Conservation (phyloP, 1,284 basidiomycete genomes). For the Cryptococcus amylolentus region DNA sequence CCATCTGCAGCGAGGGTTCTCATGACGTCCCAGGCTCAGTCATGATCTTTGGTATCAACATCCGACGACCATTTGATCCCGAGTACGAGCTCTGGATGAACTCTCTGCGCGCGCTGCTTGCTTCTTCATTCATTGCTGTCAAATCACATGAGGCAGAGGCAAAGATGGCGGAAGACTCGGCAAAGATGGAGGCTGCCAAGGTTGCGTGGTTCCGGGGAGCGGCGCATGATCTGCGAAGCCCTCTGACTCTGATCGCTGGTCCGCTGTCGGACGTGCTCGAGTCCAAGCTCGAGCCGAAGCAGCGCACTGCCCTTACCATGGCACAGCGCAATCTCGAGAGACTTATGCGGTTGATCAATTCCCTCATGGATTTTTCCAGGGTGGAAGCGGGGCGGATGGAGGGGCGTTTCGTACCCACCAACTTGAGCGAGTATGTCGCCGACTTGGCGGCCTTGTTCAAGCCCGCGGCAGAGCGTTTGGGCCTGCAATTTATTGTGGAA, state of each 20-base stretch:
- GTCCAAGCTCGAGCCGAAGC: conserved; percentile 12
- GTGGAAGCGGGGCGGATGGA: conserved; percentile 43
- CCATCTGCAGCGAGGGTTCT: conserved; percentile 40
- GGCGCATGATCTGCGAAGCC: conserved; percentile 47
- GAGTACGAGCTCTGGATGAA: conserved; percentile 43
- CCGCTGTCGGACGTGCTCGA: conserved; percentile 41
- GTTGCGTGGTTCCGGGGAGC: conserved; percentile 46
- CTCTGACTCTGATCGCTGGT: conserved; percentile 41
- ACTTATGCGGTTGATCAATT: conserved; percentile 43
- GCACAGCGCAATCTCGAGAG: conserved; percentile 42
- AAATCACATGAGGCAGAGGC: conserved; percentile 45
- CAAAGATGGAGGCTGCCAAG: conserved; percentile 48
- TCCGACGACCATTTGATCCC: conserved; percentile 37
- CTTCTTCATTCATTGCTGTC: conserved; percentile 34
- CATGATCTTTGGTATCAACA: conserved; percentile 50
- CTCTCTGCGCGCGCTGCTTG: conserved; percentile 36
- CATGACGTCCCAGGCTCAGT: conserved; percentile 42
- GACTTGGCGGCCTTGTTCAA: conserved; percentile 49
- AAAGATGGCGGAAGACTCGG: conserved; percentile 38
- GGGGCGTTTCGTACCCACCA: conserved; percentile 41
- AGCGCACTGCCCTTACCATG: conserved; percentile 30
- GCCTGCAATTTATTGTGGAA: conserved; percentile 37
- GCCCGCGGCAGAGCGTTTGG: conserved; percentile 29
- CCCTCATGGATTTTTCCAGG: conserved; percentile 45
- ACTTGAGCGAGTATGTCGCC: conserved; percentile 40